phyloP scores from a whole-genome alignment of 495 filamentous ascomycete genomes.

The Daldinia vernicosa region DNA sequence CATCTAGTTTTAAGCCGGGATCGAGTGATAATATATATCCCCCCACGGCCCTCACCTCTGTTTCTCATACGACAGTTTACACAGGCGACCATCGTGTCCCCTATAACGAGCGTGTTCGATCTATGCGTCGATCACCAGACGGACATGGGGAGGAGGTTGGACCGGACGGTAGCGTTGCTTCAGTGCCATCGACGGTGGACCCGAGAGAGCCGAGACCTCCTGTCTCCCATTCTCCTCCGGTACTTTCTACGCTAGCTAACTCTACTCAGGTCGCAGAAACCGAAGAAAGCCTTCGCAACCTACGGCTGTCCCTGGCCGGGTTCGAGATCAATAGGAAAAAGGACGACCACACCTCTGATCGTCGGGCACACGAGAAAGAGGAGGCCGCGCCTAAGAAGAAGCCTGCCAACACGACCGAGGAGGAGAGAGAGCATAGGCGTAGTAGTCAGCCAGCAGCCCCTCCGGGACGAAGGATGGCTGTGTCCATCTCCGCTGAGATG shows the following conservation, averaged over 20 bases:
- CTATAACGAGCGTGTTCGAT: not conserved
- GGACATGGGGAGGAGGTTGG: not conserved
- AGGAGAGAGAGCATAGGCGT: not conserved
- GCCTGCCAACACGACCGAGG: slow-evolving; percentile 4
- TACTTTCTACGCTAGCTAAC: not conserved
- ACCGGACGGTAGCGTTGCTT: not conserved
- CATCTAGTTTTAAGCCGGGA: not conserved
- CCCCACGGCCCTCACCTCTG: not conserved
- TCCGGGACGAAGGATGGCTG: not conserved
- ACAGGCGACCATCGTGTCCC: not conserved
- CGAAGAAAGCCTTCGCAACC: not conserved
- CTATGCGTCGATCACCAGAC: not conserved
- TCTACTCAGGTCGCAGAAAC: not conserved
- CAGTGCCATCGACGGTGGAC: not conserved
- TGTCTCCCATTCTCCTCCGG: not conserved
- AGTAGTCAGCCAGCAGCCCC: not conserved
- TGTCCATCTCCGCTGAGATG: not conserved
- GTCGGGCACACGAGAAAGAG: not conserved
- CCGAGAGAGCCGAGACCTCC: not conserved
- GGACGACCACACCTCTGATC: slow-evolving; percentile 13
- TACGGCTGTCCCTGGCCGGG: not conserved
- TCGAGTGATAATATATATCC: not conserved
- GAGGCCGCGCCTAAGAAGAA: not conserved
- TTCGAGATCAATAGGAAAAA: not conserved
- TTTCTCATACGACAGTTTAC: not conserved